Conservation (phyloP, 768 basidiomycete genomes). For the Holtermannia corniformis region DNA sequence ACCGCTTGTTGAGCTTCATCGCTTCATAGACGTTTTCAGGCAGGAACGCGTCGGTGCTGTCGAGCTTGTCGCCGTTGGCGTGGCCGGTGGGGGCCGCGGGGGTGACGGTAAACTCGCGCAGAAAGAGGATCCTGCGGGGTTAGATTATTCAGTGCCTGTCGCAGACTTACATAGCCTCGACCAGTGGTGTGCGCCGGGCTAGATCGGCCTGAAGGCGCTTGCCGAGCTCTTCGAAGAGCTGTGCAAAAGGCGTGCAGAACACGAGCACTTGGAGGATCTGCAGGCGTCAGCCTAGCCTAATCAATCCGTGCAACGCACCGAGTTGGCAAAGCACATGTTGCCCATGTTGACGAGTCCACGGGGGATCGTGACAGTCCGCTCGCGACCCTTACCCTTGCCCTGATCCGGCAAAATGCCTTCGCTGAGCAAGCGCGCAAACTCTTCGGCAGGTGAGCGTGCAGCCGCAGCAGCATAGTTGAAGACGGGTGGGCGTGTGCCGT, state of each 20-base stretch:
- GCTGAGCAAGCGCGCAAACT: slow-evolving; percentile 22
- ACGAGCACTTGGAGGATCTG: slow-evolving; percentile 73
- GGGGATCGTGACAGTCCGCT: slow-evolving; percentile 20
- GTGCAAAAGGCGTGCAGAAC: slow-evolving; percentile 78
- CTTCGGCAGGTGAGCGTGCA: slow-evolving; percentile 28
- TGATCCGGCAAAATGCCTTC: slow-evolving; percentile 15
- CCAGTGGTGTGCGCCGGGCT: slow-evolving; percentile 39
- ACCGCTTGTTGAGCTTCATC: slow-evolving; percentile 84
- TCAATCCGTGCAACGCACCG: slow-evolving; percentile 44
- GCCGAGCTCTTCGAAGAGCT: slow-evolving; percentile 63
- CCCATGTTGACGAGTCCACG: slow-evolving; percentile 85
- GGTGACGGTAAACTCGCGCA: slow-evolving; percentile 57
- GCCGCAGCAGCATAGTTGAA: slow-evolving; percentile 31
- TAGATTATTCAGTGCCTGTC: slow-evolving; percentile 43
- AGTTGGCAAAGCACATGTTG: slow-evolving; percentile 97
- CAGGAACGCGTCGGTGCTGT: slow-evolving; percentile 56
- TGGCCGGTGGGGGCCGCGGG: slow-evolving; percentile 9
- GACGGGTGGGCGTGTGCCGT: not conserved
- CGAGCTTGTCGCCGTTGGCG: slow-evolving; percentile 10
- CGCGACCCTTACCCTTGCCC: slow-evolving; percentile 12
- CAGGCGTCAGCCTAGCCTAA: not conserved
- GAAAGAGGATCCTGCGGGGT: slow-evolving; percentile 48
- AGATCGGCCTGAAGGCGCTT: slow-evolving; percentile 47
- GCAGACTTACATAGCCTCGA: slow-evolving; percentile 46
- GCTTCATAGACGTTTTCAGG: slow-evolving; percentile 83